Percentiles rank a stretch among this genome's conserved stretches.
These are phyloP conservation scores for Marasmius tenuissimus DNA, from an alignment of 1,284 basidiomycete species.

Conservation along the genomic window DNA sequence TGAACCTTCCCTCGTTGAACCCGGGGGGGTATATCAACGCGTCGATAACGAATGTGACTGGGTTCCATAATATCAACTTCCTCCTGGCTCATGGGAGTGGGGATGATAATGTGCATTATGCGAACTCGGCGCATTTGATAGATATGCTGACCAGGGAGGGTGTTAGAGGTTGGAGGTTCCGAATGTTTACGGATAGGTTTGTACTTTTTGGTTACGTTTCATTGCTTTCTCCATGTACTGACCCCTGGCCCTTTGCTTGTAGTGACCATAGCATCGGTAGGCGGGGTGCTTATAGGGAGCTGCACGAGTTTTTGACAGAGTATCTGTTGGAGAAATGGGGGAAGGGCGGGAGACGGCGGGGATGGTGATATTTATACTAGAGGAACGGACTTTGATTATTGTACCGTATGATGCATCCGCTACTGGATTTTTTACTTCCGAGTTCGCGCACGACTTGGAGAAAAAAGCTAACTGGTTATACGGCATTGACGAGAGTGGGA, in stretches of 20 bases:
- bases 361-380: conserved; percentile 35
- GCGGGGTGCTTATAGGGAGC: conserved; percentile 79
- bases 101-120: conserved; percentile 94
- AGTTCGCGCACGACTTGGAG: too few species aligned
- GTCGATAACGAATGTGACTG: conserved; percentile 83
- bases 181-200: conserved; percentile 96
- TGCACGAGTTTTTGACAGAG: conserved; percentile 83
- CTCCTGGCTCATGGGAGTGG: conserved; percentile 90
- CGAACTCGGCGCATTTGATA: conserved; percentile 86
- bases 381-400: too few species aligned
- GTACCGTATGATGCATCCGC: too few species aligned
- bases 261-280: conserved; percentile 79
- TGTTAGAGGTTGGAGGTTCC: conserved; percentile 82
- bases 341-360: conserved; percentile 66
- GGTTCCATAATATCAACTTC: conserved; percentile 79
- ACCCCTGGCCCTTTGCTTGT: conserved; percentile 13
- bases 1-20: conserved; percentile 83
- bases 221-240: conserved; percentile 3
- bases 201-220: conserved; percentile 21
- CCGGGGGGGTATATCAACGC: conserved; percentile 81
- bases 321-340: conserved; percentile 94
- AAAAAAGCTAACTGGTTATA: too few species aligned
- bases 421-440: too few species aligned
- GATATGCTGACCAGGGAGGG: conserved; percentile 86
- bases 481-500: conserved; percentile 35